Conservation (phyloP, 345 rosid species). For the Corchorus capsularis region DNA sequence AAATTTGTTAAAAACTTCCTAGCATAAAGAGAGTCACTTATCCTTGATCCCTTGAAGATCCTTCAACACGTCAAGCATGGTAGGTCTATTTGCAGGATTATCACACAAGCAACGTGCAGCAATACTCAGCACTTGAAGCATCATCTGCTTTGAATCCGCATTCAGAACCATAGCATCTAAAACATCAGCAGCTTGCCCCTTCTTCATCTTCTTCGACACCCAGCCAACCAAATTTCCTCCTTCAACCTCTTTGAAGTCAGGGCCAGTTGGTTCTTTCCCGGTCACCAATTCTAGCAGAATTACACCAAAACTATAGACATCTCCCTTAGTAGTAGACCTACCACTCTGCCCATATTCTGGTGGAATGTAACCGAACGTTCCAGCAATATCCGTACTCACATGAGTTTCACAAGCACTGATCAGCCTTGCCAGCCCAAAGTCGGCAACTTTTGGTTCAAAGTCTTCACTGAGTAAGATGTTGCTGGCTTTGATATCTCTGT, state of each 20-base stretch:
- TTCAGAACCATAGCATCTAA: constrained; percentile 58
- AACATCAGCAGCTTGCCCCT: constrained; percentile 60
- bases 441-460: constrained; percentile 87
- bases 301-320: constrained; percentile 92
- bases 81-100: constrained; percentile 75
- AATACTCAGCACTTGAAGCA: constrained; percentile 71
- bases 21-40: constrained; percentile 14
- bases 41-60: constrained; percentile 50
- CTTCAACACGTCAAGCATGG: constrained; percentile 65
- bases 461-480: constrained; percentile 71
- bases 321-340: constrained; percentile 75
- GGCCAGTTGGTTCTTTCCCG: constrained; percentile 93
- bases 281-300: constrained; percentile 83
- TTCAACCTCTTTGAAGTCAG: constrained; percentile 89
- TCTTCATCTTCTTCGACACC: constrained; percentile 74
- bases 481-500: constrained; percentile 90
- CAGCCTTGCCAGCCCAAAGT: constrained; percentile 85
- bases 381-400: constrained; percentile 81
- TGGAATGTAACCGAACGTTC: constrained; percentile 90
- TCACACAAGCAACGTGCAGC: constrained; percentile 66
- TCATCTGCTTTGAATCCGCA: constrained; percentile 46
- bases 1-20: background rate
- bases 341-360: constrained; percentile 95
- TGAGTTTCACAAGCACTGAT: constrained; percentile 95
- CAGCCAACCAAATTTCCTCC: constrained; percentile 93